Conservation (phyloP, 2,329 filamentous ascomycete species). For the Paraphaeosphaeria minitans region DNA sequence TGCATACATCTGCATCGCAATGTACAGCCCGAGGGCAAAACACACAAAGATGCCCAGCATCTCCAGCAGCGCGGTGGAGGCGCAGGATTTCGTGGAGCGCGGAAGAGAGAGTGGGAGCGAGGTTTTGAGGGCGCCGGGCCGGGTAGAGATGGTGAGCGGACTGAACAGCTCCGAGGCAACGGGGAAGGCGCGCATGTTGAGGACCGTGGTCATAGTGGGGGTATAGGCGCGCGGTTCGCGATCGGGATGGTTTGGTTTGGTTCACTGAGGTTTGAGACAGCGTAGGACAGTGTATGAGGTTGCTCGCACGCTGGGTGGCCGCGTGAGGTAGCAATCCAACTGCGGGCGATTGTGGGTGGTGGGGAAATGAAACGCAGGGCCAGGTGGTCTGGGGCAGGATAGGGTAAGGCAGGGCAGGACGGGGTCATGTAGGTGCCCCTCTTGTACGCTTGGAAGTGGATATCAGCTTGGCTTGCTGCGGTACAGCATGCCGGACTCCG, state of each 20-base stretch:
- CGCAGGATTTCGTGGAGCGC: neutral
- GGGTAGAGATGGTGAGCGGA: neutral
- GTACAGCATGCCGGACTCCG: constrained; percentile 4
- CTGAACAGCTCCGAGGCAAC: neutral
- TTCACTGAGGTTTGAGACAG: no score
- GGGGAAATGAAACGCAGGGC: neutral
- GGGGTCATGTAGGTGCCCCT: neutral
- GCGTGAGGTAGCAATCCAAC: neutral
- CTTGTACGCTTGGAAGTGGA: constrained; percentile 10
- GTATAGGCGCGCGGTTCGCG: neutral
- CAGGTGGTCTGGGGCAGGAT: neutral
- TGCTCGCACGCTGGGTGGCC: neutral
- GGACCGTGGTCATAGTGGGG: neutral
- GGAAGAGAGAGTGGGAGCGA: neutral
- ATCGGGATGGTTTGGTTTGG: neutral
- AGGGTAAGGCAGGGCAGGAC: neutral
- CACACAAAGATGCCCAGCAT: constrained; percentile 4
- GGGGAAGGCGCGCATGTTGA: constrained; percentile 2
- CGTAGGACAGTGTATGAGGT: neutral
- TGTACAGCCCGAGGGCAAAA: neutral
- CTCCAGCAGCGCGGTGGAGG: neutral
- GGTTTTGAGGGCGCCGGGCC: neutral
- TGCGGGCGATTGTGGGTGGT: neutral
- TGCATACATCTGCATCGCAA: neutral
- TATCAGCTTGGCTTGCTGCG: neutral